A percentile compares a stretch with the other conserved stretches of the same genome.
Evolutionary conservation across 352 stramenopile species (phyloP).

Genomic region (Nannochloropsis limnetica): DNA sequence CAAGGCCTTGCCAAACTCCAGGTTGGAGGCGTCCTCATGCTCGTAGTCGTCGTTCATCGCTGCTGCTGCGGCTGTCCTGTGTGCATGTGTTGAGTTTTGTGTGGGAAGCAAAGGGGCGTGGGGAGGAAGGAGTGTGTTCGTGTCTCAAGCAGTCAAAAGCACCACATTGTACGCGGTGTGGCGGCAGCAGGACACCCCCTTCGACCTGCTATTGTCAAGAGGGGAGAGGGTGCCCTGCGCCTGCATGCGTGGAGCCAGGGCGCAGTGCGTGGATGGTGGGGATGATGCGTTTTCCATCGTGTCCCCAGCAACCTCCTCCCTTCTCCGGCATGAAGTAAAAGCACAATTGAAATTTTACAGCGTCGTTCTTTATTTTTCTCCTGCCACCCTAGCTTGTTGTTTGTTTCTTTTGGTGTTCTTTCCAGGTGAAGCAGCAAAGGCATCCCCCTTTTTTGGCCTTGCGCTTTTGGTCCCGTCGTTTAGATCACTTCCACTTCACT

Average conservation of each 20-base stretch:
- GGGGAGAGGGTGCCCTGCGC: no score
- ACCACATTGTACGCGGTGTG: no score
- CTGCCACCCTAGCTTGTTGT: neutral
- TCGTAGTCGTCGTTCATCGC: conserved; percentile 4
- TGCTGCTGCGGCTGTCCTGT: no score
- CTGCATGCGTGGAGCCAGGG: no score
- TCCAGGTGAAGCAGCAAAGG: neutral
- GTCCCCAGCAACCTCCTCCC: neutral
- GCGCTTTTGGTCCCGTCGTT: neutral
- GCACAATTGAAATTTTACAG: neutral
- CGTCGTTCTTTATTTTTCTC: neutral
- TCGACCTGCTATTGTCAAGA: no score
- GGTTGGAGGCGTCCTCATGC: conserved; percentile 31
- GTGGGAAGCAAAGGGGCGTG: neutral
- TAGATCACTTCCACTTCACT: neutral
- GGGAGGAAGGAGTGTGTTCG: no score
- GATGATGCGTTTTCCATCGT: no score
- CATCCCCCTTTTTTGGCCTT: neutral
- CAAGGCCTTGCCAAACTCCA: conserved; percentile 20
- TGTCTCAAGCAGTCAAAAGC: no score
- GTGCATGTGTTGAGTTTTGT: neutral
- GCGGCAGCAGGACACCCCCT: no score
- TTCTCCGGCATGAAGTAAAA: neutral
- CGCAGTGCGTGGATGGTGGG: no score
- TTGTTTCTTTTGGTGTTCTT: neutral